Evolutionary conservation across 2,329 filamentous ascomycete genomes (phyloP), one percentile per base, ranked within the genome.

Genomic region (Fusarium sp.): DNA sequence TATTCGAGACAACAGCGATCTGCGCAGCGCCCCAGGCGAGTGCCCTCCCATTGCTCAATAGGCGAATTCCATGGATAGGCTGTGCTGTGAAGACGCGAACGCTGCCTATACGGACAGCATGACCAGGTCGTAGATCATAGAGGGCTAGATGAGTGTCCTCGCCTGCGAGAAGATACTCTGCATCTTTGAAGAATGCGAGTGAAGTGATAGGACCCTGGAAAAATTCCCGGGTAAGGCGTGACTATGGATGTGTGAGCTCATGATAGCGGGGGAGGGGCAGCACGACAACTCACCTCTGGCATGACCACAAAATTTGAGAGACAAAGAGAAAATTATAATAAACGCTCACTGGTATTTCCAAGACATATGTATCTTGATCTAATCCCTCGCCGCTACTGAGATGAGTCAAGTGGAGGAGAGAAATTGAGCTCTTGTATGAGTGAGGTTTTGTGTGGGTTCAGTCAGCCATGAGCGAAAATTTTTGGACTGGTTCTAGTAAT

Each of bases 11-110:
- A 40, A 70, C 55, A 4, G 82, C 86, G n/a, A 92, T 80, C 3
- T 83, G 87, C 18, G 84, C 83, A 3, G 90, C 91, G 42, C 94
- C 94, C 92, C 93, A 97, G 18, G 91, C 80, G 8, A 95, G 82
- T 12, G 89, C 70, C 44, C 79, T 73, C 10, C 74, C 73, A 11
- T 46, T 54, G 3, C 57, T 62, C 72, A 78, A 54, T 75, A 89
- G 79, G n/a, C 83, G 79, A 57, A 95, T 89, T 5, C 93, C 93
- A 78, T 96, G 93, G 53, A 96, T 88, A 5, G 89, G 83, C 77
- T 95, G 92, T n/a, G 85, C 84, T 18, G 80, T 75, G 75, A 96
- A 95, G 30, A 94, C 80, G 25, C 79, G 79, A 52, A 86, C 75
- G 51, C 81, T 80, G 52, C 80, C 82, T 34, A 84, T 70, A 12